Conservation (phyloP, 106 monocot genomes). For the Cymbidium sinense region DNA sequence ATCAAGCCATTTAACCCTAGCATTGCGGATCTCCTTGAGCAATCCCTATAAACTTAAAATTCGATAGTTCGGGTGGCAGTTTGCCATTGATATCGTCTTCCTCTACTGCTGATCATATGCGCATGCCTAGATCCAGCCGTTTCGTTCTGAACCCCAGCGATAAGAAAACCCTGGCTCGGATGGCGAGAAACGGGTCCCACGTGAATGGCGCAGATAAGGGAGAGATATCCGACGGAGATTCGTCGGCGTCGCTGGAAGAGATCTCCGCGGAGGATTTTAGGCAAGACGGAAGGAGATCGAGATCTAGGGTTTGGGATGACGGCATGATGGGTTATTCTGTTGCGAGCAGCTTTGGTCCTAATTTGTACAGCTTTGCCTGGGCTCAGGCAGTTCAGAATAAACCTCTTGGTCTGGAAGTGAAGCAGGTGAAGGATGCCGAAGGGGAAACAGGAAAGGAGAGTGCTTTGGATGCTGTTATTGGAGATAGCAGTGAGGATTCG, state of each 20-base stretch:
- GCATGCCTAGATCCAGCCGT: slow-evolving; percentile 6
- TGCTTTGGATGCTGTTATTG: slow-evolving; percentile 16
- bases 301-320: slow-evolving; percentile 63
- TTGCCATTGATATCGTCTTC: background rate
- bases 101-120: background rate
- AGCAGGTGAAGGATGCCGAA: slow-evolving; percentile 3
- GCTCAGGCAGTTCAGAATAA: slow-evolving; percentile 94
- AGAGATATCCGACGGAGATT: slow-evolving; percentile 37
- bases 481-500: slow-evolving; percentile 21
- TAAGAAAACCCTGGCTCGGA: slow-evolving; percentile 7
- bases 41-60: background rate
- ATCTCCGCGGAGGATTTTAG: slow-evolving; percentile 50
- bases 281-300: slow-evolving; percentile 14
- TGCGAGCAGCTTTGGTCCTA: slow-evolving; percentile 32
- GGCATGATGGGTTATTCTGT: slow-evolving; percentile 26
- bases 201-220: slow-evolving; percentile 6
- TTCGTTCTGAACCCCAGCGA: slow-evolving; percentile 8
- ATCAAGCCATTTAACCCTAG: background rate
- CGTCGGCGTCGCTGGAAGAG: slow-evolving; percentile 48
- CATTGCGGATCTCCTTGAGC: background rate
- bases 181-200: slow-evolving; percentile 5
- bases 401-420: slow-evolving; percentile 41
- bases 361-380: slow-evolving; percentile 82
- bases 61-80: background rate
- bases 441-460: slow-evolving; percentile 9